phyloP scores from a whole-genome alignment of 352 stramenopile genomes.

The Thalassiosira ordinaria region DNA sequence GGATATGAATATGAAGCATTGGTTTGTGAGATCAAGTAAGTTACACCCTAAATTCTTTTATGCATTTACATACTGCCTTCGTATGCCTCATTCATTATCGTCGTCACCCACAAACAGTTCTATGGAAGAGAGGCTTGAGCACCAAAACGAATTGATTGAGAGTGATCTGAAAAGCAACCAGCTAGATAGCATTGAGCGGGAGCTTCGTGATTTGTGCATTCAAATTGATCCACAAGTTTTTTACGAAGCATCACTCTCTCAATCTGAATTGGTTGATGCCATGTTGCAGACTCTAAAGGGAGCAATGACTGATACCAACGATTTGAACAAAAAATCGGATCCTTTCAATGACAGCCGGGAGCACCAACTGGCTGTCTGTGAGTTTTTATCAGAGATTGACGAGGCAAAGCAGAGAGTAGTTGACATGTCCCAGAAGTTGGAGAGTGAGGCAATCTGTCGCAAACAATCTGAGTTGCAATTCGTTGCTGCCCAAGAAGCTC shows the following conservation, averaged over 20 bases:
- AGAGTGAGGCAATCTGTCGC: conserved; percentile 23
- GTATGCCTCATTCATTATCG: background rate
- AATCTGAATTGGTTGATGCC: conserved; percentile 22
- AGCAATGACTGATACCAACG: background rate
- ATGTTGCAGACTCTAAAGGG: conserved; percentile 39
- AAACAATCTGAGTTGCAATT: conserved; percentile 34
- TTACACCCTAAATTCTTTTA: conserved; percentile 4
- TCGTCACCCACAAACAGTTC: background rate
- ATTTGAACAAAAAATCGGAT: conserved; percentile 16
- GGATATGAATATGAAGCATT: conserved; percentile 19
- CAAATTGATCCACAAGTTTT: conserved; percentile 21
- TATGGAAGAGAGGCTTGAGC: background rate
- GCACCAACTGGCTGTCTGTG: conserved; percentile 24
- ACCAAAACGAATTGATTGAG: background rate
- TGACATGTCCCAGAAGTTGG: conserved; percentile 20
- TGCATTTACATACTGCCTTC: too few relatives aligned
- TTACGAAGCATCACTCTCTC: conserved; percentile 2
- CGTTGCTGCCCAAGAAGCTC: conserved; percentile 21
- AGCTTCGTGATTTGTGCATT: conserved; percentile 44
- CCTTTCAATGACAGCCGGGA: conserved; percentile 11
- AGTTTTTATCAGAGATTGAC: conserved; percentile 54
- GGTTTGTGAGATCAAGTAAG: conserved; percentile 30
- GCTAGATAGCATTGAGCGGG: conserved; percentile 28
- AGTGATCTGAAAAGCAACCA: background rate
- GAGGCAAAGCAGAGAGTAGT: conserved; percentile 37